These are phyloP conservation scores for Solanum rostratum DNA, from an alignment of 257 asterid genomes.

Conservation along the genomic window DNA sequence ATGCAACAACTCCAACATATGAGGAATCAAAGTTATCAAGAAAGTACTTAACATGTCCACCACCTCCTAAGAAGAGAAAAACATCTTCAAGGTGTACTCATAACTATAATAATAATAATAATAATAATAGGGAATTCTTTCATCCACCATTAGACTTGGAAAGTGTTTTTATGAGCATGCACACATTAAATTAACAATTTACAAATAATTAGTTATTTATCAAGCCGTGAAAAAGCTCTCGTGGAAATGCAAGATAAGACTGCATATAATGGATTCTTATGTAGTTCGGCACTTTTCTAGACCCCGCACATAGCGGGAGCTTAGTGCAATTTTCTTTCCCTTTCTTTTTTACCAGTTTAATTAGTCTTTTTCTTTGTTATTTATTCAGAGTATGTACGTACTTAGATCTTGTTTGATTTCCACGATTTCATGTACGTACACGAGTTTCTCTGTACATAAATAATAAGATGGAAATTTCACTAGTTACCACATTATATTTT, in stretches of 20 bases:
- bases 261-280: not conserved
- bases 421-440: not conserved
- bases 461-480: slow-evolving; percentile 11
- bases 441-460: slow-evolving; percentile 4
- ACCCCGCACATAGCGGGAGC: not conserved
- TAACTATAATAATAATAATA: slow-evolving; percentile 2
- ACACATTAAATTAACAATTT: not conserved
- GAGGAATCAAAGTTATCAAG: slow-evolving; percentile 21
- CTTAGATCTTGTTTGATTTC: not conserved
- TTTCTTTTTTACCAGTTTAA: not conserved
- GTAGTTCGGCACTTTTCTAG: not conserved
- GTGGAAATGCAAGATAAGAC: not conserved
- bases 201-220: not conserved
- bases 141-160: slow-evolving; percentile 27
- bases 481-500: not conserved
- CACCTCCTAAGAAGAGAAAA: slow-evolving; percentile 36
- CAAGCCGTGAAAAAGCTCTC: not conserved
- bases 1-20: slow-evolving; percentile 28
- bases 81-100: slow-evolving; percentile 14
- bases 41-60: slow-evolving; percentile 19
- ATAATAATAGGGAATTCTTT: slow-evolving; percentile 14
- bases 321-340: not conserved
- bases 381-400: not conserved
- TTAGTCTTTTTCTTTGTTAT: not conserved
- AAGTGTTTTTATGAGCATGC: slow-evolving; percentile 11